Conservation (phyloP, 2,329 filamentous ascomycete genomes). For the Pseudopithomyces maydicus region DNA sequence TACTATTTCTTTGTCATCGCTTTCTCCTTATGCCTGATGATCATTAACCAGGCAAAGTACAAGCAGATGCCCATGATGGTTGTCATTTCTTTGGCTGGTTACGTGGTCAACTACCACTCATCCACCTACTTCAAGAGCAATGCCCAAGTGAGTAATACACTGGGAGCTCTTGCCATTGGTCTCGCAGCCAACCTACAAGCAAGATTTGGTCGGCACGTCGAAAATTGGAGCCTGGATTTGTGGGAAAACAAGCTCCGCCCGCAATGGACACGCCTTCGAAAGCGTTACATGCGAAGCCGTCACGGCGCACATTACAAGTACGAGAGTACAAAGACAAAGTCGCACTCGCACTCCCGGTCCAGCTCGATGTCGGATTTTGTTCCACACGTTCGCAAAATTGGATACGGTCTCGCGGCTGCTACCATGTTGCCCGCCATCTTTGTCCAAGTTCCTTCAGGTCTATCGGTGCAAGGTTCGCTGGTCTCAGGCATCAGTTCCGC, state of each 20-base stretch:
- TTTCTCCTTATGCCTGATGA: conserved; percentile 74
- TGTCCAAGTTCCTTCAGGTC: conserved; percentile 65
- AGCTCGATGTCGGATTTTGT: conserved; percentile 27
- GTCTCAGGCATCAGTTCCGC: conserved; percentile 62
- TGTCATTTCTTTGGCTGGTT: conserved; percentile 73
- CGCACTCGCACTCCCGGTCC: conserved; percentile 26
- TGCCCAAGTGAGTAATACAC: conserved; percentile 75
- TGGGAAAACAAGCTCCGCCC: conserved; percentile 59
- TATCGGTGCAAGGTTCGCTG: conserved; percentile 63
- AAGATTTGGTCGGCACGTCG: conserved; percentile 63
- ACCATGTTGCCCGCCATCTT: conserved; percentile 89
- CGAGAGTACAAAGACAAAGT: conserved; percentile 21
- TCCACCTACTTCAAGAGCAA: conserved; percentile 70
- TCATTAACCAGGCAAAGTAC: conserved; percentile 83
- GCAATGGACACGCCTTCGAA: conserved; percentile 33
- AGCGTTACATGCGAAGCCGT: conserved; percentile 27
- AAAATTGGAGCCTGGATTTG: conserved; percentile 60
- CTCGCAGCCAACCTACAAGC: conserved; percentile 80
- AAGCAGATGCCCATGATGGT: conserved; percentile 79
- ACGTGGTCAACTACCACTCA: conserved; percentile 75
- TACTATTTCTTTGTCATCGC: conserved; percentile 74
- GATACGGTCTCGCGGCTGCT: conserved; percentile 81
- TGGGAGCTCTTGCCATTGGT: conserved; percentile 77
- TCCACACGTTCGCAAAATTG: conserved; percentile 47
- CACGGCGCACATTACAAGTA: conserved; percentile 18